phyloP scores from a whole-genome alignment of 179 eudicot genomes.

The Amaranthus tricolor region DNA sequence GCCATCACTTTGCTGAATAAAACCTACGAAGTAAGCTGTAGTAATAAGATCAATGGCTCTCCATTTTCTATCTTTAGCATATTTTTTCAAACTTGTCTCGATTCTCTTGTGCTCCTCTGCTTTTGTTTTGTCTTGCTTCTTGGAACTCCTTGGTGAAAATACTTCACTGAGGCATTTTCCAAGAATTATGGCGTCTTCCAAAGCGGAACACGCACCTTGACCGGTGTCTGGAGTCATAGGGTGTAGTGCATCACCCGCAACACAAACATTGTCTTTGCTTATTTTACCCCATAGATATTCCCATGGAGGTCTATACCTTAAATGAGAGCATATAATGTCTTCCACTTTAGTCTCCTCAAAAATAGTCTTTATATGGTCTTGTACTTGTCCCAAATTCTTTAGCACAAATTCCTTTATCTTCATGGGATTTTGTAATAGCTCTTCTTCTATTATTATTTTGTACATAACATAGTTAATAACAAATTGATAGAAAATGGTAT shows the following conservation, averaged over 20 bases:
- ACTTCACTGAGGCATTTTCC: conserved; percentile 37
- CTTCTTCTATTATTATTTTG: conserved; percentile 22
- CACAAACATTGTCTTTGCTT: conserved; percentile 39
- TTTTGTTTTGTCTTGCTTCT: neutral
- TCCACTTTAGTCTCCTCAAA: conserved; percentile 27
- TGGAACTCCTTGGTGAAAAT: conserved; percentile 9
- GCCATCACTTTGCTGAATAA: conserved; percentile 8
- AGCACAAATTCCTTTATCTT: conserved; percentile 39
- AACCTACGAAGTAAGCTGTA: conserved; percentile 14
- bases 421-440: conserved; percentile 24
- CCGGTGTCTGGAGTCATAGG: conserved; percentile 59
- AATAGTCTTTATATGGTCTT: conserved; percentile 19
- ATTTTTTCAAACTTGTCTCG: conserved; percentile 24
- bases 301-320: conserved; percentile 39
- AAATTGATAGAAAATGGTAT: neutral
- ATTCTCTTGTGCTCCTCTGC: conserved; percentile 29
- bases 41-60: conserved; percentile 18
- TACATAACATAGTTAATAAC: neutral
- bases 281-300: conserved; percentile 29
- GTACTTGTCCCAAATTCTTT: conserved; percentile 26
- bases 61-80: conserved; percentile 31
- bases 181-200: conserved; percentile 42
- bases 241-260: conserved; percentile 53
- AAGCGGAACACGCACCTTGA: conserved; percentile 52
- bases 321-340: conserved; percentile 20